These are phyloP conservation scores for Fonsecaea monophora DNA, from an alignment of 2,329 filamentous ascomycete species.

Conservation along the genomic window DNA sequence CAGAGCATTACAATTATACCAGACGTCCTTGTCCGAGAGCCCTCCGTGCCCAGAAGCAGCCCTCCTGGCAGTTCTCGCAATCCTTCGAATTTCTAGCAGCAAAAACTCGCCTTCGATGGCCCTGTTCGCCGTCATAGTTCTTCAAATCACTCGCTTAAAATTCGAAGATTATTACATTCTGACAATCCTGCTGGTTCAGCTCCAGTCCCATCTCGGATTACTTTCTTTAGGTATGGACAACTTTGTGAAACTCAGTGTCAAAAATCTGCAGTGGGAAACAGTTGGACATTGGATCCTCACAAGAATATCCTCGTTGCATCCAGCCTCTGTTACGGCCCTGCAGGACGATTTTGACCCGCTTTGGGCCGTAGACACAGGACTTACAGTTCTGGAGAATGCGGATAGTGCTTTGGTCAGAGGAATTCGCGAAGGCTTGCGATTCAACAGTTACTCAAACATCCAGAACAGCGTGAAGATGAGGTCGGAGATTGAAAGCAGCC, in stretches of 20 bases:
- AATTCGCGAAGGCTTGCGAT: constrained; percentile 49
- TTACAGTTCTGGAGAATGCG: constrained; percentile 51
- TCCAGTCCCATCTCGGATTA: constrained; percentile 53
- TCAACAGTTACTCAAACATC: constrained; percentile 54
- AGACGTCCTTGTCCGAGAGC: constrained; percentile 13
- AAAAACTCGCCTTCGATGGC: constrained; percentile 12
- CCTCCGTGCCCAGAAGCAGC: constrained; percentile 33
- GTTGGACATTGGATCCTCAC: constrained; percentile 57
- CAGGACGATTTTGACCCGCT: constrained; percentile 50
- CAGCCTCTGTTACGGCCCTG: constrained; percentile 49
- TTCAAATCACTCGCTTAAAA: constrained; percentile 40
- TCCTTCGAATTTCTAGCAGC: constrained; percentile 24
- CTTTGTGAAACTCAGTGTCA: constrained; percentile 55
- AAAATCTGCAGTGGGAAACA: constrained; percentile 57
- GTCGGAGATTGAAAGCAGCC: constrained; percentile 43
- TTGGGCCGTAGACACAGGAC: constrained; percentile 48
- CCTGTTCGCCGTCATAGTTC: constrained; percentile 32
- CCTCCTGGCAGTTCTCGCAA: constrained; percentile 34
- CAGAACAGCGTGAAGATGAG: constrained; percentile 49
- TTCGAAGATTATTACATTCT: constrained; percentile 57
- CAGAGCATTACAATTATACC: constrained; percentile 30
- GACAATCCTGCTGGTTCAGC: constrained; percentile 52
- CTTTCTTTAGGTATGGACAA: constrained; percentile 54
- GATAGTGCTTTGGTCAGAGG: constrained; percentile 48
- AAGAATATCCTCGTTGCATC: constrained; percentile 56